Evolutionary conservation across 2,329 filamentous ascomycete species (phyloP).

Genomic region (Tricladium varicosporioides): DNA sequence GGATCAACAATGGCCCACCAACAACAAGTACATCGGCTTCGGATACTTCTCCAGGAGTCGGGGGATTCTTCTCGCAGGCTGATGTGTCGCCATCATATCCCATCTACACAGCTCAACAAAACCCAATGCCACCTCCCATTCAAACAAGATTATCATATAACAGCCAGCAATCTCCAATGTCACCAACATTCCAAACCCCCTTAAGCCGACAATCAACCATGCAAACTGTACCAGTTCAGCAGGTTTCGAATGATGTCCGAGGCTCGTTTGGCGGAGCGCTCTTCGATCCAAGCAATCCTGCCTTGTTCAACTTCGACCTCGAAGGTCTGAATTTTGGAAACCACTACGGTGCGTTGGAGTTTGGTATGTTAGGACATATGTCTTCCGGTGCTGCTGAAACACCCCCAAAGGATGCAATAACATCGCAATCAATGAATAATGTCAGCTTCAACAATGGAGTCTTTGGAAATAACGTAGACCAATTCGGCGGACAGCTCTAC

Average conservation of each 20-base stretch:
- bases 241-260: slow-evolving; percentile 48
- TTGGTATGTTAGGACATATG: slow-evolving; percentile 96
- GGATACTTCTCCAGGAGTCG: slow-evolving; percentile 29
- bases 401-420: slow-evolving; percentile 62
- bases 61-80: slow-evolving; percentile 33
- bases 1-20: slow-evolving; percentile 34
- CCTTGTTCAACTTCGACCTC: slow-evolving; percentile 92
- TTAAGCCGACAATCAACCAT: slow-evolving; percentile 48
- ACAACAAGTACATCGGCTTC: slow-evolving; percentile 27
- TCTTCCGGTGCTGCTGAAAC: slow-evolving; percentile 84
- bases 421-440: slow-evolving; percentile 45
- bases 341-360: slow-evolving; percentile 92
- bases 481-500: slow-evolving; percentile 49
- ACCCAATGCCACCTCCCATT: slow-evolving; percentile 52
- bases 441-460: slow-evolving; percentile 30
- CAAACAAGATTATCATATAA: slow-evolving; percentile 53
- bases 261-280: slow-evolving; percentile 53
- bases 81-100: slow-evolving; percentile 32
- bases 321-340: slow-evolving; percentile 94
- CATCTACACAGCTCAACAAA: slow-evolving; percentile 44
- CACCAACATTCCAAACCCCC: slow-evolving; percentile 64
- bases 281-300: slow-evolving; percentile 89
- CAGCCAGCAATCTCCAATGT: slow-evolving; percentile 69
- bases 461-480: slow-evolving; percentile 35
- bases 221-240: slow-evolving; percentile 37